These are phyloP conservation scores for Aspergillus novoparasiticus DNA, from an alignment of 2,329 filamentous ascomycete genomes.

Conservation along the genomic window DNA sequence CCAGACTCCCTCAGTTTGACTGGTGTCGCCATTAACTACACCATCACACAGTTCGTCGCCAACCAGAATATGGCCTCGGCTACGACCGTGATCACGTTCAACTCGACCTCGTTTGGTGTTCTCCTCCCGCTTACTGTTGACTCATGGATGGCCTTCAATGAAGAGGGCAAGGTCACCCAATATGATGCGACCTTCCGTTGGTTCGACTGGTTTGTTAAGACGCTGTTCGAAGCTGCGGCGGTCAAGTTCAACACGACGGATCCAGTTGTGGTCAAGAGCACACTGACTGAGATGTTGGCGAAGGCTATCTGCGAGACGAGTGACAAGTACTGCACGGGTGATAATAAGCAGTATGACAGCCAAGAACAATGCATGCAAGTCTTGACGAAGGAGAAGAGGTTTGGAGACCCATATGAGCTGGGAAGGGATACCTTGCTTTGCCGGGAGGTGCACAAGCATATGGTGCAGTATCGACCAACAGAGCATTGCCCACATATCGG, in stretches of 20 bases:
- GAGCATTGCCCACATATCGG: conserved; percentile 33
- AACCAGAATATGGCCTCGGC: conserved; percentile 25
- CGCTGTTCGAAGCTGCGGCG: conserved; percentile 16
- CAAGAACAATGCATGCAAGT: conserved; percentile 21
- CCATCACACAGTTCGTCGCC: conserved; percentile 28
- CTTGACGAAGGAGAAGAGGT: conserved; percentile 23
- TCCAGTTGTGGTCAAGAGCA: not conserved
- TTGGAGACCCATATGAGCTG: conserved; percentile 29
- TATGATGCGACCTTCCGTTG: conserved; percentile 31
- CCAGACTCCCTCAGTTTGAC: conserved; percentile 21
- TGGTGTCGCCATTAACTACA: conserved; percentile 27
- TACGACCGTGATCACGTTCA: conserved; percentile 28
- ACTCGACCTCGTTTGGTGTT: conserved; percentile 25
- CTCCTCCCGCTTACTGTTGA: conserved; percentile 27
- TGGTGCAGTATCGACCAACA: conserved; percentile 29
- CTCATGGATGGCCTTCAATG: conserved; percentile 29
- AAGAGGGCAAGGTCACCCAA: conserved; percentile 25
- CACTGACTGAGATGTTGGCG: conserved; percentile 17
- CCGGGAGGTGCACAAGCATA: conserved; percentile 32
- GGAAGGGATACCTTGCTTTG: conserved; percentile 31
- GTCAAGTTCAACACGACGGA: conserved; percentile 23
- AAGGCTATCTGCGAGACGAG: conserved; percentile 25
- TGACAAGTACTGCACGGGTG: conserved; percentile 21
- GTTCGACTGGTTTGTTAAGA: conserved; percentile 27
- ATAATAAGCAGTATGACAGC: conserved; percentile 25